phyloP scores from a whole-genome alignment of 345 rosid species.

The Hypericum androsaemum region DNA sequence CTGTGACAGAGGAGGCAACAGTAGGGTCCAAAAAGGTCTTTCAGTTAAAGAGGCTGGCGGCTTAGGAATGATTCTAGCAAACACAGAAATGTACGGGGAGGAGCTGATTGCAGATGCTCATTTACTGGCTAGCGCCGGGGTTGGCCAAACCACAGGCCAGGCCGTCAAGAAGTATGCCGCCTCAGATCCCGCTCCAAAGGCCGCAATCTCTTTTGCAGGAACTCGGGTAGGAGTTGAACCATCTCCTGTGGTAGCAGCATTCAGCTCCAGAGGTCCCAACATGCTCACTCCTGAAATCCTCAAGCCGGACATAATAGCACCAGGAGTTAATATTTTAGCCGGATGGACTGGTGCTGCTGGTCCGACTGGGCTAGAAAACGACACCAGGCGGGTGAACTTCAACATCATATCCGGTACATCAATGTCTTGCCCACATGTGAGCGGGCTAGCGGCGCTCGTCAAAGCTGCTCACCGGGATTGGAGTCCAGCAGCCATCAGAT shows the following conservation, averaged over 20 bases:
- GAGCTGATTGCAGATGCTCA: constrained; percentile 74
- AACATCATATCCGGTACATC: constrained; percentile 82
- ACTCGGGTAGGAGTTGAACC: constrained; percentile 47
- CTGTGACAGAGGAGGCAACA: constrained; percentile 60
- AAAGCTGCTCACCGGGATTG: too few relatives aligned
- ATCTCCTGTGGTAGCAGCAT: constrained; percentile 66
- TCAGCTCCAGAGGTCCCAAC: constrained; percentile 73
- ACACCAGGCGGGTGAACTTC: constrained; percentile 54
- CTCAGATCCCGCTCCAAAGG: constrained; percentile 33
- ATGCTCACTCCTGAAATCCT: constrained; percentile 46
- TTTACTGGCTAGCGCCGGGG: constrained; percentile 52
- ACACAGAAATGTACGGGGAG: constrained; percentile 49
- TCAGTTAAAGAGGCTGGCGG: constrained; percentile 69
- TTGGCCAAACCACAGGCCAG: constrained; percentile 41
- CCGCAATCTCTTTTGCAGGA: constrained; percentile 38
- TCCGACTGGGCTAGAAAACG: constrained; percentile 51
- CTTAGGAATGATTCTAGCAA: constrained; percentile 56
- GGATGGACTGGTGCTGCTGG: constrained; percentile 63
- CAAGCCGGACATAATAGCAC: constrained; percentile 79
- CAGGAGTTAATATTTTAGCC: constrained; percentile 77
- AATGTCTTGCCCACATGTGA: constrained; percentile 85
- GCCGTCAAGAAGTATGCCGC: constrained; percentile 38
- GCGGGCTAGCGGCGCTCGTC: constrained; percentile 54
- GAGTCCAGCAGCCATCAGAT: too few relatives aligned
- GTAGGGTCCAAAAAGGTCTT: constrained; percentile 51